Evolutionary conservation across 495 filamentous ascomycete genomes (phyloP), one percentile per base, ranked within the genome.

Genomic region (Cairneyella variabilis): DNA sequence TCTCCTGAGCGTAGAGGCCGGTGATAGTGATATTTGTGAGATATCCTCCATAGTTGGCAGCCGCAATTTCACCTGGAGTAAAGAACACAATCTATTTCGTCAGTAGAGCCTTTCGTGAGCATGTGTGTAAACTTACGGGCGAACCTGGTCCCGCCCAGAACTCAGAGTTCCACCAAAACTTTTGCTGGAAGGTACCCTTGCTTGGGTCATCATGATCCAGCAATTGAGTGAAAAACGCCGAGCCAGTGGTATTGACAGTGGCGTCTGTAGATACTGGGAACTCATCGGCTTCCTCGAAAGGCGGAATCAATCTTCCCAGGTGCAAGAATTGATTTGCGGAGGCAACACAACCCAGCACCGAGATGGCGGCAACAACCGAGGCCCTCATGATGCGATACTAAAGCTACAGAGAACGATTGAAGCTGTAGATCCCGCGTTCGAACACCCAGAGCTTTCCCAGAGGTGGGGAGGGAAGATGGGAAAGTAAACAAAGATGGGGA

Each of bases 41-140:
- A 52, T 78, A 82, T 2, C 68, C 74, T 32, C 53, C 64, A 51
- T 81, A 86, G 5, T 60, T 64, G 22, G 71, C 68, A 14, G 74
- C 82, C 18, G 68, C 63, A 56, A 68, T 66, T 62, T 87, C 83
- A 54, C 83, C 83, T 3, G 83, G 82, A 0, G 74, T 79, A 54
- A 82, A 77, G 1, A 84, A 58, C 22, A 83, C 70, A 39, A 80
- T 65, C 64, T 78, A 66, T 34, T 30, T 30, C 6, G 42, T 39
- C 14, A 11, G 1, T 27, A 20, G 23, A 17, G 4, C 14, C 1
- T 14, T 16, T n/a, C n/a, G n/a, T 10, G 36, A 34, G 23, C 34
- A 44, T 21, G 14, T n/a, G 11, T 9, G 4, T 14, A 32, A 39
- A 58, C 51, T 43, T 67, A 81, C 71, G 51, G 80, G 80, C 23